Conservation (phyloP, 2,329 filamentous ascomycete genomes). For the Aspergillus sp. region DNA sequence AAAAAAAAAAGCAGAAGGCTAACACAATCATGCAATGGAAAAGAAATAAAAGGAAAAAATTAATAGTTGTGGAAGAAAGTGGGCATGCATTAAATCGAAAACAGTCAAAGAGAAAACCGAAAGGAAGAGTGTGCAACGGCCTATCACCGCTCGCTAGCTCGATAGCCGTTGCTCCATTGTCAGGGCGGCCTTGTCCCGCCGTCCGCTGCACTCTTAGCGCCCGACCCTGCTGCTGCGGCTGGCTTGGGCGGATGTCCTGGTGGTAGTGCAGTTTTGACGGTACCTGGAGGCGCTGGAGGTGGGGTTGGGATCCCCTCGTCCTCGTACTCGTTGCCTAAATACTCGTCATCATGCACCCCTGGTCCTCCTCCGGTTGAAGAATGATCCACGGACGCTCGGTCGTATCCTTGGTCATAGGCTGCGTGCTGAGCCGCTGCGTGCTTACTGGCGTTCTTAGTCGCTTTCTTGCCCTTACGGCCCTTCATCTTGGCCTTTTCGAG, state of each 20-base stretch:
- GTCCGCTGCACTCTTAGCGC: slow-evolving; percentile 30
- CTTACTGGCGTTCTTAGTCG: slow-evolving; percentile 65
- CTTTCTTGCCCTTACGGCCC: slow-evolving; percentile 84
- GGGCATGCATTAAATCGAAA: slow-evolving; percentile 4
- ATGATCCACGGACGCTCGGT: slow-evolving; percentile 44
- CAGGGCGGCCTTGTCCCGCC: slow-evolving; percentile 36
- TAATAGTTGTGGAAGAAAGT: not conserved
- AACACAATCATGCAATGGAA: slow-evolving; percentile 14
- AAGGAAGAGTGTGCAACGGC: not conserved
- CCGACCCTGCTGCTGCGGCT: slow-evolving; percentile 16
- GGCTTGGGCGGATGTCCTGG: slow-evolving; percentile 54
- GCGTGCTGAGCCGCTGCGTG: slow-evolving; percentile 37
- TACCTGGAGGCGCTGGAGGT: slow-evolving; percentile 54
- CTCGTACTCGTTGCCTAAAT: slow-evolving; percentile 53
- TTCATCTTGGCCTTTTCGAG: slow-evolving; percentile 95
- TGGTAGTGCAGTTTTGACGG: slow-evolving; percentile 69
- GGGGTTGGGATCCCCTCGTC: slow-evolving; percentile 49
- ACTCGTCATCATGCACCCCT: slow-evolving; percentile 53
- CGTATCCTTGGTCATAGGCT: slow-evolving; percentile 44
- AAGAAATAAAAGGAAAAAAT: not conserved
- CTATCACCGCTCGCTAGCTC: slow-evolving; percentile 1
- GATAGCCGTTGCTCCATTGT: slow-evolving; percentile 17
- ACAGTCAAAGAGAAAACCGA: slow-evolving; percentile 8
- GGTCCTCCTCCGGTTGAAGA: slow-evolving; percentile 38
- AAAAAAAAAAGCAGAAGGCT: slow-evolving; percentile 4